Base-by-base conservation (phyloP, 2,329 filamentous ascomycete genomes). In the Cadophora gregata region DNA sequence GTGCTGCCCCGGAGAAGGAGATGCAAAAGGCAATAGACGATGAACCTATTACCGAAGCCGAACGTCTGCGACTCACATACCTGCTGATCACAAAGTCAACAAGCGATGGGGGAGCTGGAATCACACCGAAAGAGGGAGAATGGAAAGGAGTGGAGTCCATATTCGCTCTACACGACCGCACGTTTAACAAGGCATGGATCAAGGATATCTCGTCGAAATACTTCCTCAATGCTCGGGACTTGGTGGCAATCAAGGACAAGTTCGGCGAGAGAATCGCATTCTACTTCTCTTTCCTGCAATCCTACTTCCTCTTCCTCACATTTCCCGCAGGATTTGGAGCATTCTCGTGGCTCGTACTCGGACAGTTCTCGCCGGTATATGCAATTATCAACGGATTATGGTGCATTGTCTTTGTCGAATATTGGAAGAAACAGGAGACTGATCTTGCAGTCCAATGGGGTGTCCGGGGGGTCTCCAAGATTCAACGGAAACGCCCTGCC, bases 241-340 rank as follows among this genome's bases (percentile, higher is more conserved):
- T 96, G n/a, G 87, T 91, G 75, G 84, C 87, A 56, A 93, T 97
- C 69, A 87, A 91, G 29, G 85, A 93, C 75, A 84, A 89, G 70
- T 93, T 93, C 77, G 93, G 93, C 59, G 90, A 95, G 78, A 90
- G 88, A 77, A 91, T 97, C 66, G 95, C 92, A 42, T 97, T 96
- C 78, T 98, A 98, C 81, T 98, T 97, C 78, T 93, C 94, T 47
- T 98, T 98, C 76, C 85, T 96, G 36, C 92, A 97, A 76, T 90
- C 90, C 38, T 98, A 98, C 80, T 96, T 97, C 76, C 84, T 88
- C 66, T 97, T 96, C 76, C 83, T 97, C 29, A 79, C 92, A n/a
- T 90, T 95, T 67, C 93, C 93, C 0, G 92, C 94, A 0, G 88
- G 83, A 4, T 89, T 96, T 72, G 95, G 95, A 3, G 83, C 92